These are phyloP conservation scores for Yamadazyma laniorum DNA, from an alignment of 805 yeast species.

Conservation along the genomic window DNA sequence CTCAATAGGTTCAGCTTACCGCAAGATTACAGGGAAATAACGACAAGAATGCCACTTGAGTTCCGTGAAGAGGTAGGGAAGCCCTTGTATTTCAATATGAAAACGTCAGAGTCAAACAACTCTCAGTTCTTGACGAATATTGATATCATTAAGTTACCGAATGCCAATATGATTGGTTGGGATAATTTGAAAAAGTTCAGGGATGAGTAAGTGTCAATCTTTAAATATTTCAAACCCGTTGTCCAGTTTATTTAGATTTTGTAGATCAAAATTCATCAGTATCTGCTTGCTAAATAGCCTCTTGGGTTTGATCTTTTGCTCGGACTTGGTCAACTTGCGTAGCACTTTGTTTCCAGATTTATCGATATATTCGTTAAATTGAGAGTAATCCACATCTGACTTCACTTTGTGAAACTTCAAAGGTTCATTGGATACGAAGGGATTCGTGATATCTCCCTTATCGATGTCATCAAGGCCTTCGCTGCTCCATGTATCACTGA, in stretches of 20 bases:
- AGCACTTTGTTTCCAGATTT: conserved; percentile 39
- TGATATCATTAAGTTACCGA: conserved; percentile 42
- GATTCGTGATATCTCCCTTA: conserved; percentile 19
- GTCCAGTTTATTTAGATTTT: not conserved
- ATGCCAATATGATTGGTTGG: conserved; percentile 44
- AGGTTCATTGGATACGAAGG: conserved; percentile 21
- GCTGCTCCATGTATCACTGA: conserved; percentile 17
- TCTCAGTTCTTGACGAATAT: conserved; percentile 36
- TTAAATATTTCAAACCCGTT: conserved; percentile 12
- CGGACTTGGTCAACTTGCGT: conserved; percentile 26
- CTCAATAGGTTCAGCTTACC: conserved; percentile 34
- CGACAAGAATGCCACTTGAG: conserved; percentile 32
- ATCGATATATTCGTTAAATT: conserved; percentile 36
- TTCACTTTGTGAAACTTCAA: conserved; percentile 1
- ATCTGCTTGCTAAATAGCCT: conserved; percentile 18
- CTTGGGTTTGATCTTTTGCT: conserved; percentile 38
- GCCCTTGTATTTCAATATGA: conserved; percentile 33
- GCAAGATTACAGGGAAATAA: conserved; percentile 30
- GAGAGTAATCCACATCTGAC: conserved; percentile 24
- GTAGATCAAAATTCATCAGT: conserved; percentile 1
- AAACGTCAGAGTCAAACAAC: conserved; percentile 28
- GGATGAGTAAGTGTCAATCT: conserved; percentile 7
- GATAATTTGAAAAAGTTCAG: conserved; percentile 39
- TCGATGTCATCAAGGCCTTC: conserved; percentile 11
- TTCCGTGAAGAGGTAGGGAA: conserved; percentile 32